Evolutionary conservation across 768 basidiomycete genomes (phyloP).

Genomic region (Podaxis rugospora): DNA sequence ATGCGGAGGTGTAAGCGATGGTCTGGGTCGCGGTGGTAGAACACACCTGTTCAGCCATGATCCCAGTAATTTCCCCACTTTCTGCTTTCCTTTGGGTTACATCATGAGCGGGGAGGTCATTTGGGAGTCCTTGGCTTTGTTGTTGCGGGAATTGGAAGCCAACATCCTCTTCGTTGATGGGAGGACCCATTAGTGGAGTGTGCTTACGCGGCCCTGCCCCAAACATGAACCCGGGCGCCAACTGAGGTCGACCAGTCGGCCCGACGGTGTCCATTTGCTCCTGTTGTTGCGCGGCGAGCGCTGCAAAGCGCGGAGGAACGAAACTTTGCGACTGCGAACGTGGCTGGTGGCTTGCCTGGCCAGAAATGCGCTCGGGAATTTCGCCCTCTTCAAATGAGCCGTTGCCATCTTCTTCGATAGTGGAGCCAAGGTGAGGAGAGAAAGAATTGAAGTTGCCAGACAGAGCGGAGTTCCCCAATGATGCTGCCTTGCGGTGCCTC

Average conservation of each 20-base stretch:
- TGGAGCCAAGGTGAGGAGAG: constrained; percentile 76
- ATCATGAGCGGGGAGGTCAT: constrained; percentile 27
- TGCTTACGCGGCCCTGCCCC: constrained; percentile 54
- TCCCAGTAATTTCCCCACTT: constrained; percentile 75
- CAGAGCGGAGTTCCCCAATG: constrained; percentile 55
- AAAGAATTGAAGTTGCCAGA: constrained; percentile 65
- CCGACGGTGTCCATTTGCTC: constrained; percentile 59
- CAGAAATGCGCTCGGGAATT: constrained; percentile 54
- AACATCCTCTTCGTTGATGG: constrained; percentile 77
- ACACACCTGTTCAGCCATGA: constrained; percentile 96
- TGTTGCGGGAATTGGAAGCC: constrained; percentile 84
- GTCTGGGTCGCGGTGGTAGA: not conserved
- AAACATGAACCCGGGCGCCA: constrained; percentile 91
- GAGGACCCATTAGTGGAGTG: constrained; percentile 56
- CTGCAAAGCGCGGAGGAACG: constrained; percentile 85
- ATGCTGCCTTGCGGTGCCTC: constrained; percentile 80
- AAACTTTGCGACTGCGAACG: constrained; percentile 82
- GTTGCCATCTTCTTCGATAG: constrained; percentile 82
- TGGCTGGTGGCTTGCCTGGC: constrained; percentile 56
- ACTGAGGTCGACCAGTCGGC: constrained; percentile 79
- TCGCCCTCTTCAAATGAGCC: constrained; percentile 75
- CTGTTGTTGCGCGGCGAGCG: constrained; percentile 71
- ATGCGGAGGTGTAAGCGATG: not conserved
- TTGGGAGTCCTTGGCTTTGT: constrained; percentile 27
- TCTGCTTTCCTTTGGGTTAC: constrained; percentile 53